Conservation (phyloP, 805 yeast genomes). For the Candida schatavii region DNA sequence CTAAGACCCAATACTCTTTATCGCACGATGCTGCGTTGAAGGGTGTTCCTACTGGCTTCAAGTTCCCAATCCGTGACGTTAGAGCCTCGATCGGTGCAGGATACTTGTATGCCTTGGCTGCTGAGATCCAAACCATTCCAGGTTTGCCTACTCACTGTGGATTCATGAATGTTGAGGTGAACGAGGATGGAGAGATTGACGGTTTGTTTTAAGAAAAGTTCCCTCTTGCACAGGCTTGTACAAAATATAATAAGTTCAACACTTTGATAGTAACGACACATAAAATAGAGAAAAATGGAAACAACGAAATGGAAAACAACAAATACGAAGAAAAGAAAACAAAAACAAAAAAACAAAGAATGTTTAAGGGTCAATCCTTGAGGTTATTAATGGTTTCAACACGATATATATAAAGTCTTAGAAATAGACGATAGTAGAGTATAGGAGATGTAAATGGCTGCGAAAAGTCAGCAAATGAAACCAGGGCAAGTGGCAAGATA, state of each 20-base stretch:
- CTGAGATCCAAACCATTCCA: constrained; percentile 83
- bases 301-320: neutral
- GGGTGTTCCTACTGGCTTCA: constrained; percentile 81
- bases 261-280: constrained; percentile 10
- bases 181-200: constrained; percentile 76
- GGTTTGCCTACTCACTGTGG: constrained; percentile 86
- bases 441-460: too few relatives aligned
- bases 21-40: constrained; percentile 80
- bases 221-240: neutral
- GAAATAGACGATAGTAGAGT: too few relatives aligned
- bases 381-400: constrained; percentile 9
- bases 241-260: constrained; percentile 15
- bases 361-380: neutral
- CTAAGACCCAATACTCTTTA: constrained; percentile 81
- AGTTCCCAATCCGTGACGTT: constrained; percentile 77
- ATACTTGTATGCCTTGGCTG: constrained; percentile 79
- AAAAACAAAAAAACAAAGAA: neutral
- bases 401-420: constrained; percentile 8
- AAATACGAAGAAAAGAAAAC: neutral
- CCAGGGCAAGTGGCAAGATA: too few relatives aligned
- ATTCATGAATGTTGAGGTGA: constrained; percentile 81
- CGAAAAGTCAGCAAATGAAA: too few relatives aligned
- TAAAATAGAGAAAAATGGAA: neutral
- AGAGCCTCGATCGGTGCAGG: constrained; percentile 82
- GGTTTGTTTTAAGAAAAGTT: constrained; percentile 55